These are phyloP conservation scores for Agaricales sp. DNA, from an alignment of 1,284 basidiomycete species.

Conservation along the genomic window DNA sequence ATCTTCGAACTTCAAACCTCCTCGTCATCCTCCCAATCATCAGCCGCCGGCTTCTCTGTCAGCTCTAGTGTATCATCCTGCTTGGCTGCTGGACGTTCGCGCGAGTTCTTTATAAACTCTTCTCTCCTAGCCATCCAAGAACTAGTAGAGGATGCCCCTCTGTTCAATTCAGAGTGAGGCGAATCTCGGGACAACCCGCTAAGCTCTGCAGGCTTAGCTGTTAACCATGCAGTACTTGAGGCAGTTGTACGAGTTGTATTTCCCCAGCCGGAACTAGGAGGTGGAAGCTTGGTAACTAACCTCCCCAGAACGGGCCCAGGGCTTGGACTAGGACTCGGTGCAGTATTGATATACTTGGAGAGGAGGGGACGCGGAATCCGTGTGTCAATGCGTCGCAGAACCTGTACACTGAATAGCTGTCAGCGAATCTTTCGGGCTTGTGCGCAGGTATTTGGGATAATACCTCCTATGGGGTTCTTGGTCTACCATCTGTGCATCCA, in stretches of 20 bases:
- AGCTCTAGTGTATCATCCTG: slow-evolving; percentile 7
- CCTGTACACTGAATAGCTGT: slow-evolving; percentile 46
- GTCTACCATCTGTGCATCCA: slow-evolving; percentile 77
- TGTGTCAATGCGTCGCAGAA: slow-evolving; percentile 73
- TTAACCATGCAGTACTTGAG: slow-evolving; percentile 4
- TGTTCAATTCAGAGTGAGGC: neutral
- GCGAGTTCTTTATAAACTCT: slow-evolving; percentile 14
- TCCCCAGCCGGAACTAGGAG: slow-evolving; percentile 4
- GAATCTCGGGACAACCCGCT: neutral
- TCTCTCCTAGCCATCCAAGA: slow-evolving; percentile 4
- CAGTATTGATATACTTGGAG: slow-evolving; percentile 32
- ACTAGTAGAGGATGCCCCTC: neutral
- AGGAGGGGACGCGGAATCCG: slow-evolving; percentile 65
- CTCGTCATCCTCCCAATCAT: slow-evolving; percentile 44
- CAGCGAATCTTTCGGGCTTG: slow-evolving; percentile 1
- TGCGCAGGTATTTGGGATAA: slow-evolving; percentile 5
- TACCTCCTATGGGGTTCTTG: slow-evolving; percentile 64
- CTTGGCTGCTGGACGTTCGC: no score
- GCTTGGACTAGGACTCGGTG: slow-evolving; percentile 17
- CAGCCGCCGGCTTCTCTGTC: slow-evolving; percentile 25
- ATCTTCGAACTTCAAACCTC: neutral
- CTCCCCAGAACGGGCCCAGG: slow-evolving; percentile 33
- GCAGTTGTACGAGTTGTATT: slow-evolving; percentile 8
- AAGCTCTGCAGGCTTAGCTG: slow-evolving; percentile 5
- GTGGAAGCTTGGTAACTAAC: slow-evolving; percentile 25